phyloP scores from a whole-genome alignment of 345 rosid species.

The Gossypium rotundifolium region DNA sequence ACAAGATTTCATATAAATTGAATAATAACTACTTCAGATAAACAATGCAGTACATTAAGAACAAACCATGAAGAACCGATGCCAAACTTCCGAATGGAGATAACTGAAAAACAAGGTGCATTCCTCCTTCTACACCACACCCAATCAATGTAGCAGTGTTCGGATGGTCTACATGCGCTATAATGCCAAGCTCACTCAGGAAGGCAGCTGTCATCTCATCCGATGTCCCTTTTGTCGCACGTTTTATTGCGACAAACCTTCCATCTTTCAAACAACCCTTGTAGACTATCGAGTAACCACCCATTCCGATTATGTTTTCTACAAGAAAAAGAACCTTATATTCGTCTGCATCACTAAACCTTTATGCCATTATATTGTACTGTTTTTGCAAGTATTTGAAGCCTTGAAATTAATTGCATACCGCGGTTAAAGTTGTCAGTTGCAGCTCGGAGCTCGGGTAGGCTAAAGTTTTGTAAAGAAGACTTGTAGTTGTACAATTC shows the following conservation, averaged over 20 bases:
- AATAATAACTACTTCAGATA: background rate
- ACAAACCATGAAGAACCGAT: conserved; percentile 68
- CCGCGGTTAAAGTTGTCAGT: conserved; percentile 65
- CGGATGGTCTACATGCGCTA: conserved; percentile 87
- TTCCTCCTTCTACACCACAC: conserved; percentile 69
- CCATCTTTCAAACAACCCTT: conserved; percentile 67
- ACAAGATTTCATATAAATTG: background rate
- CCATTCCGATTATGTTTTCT: conserved; percentile 83
- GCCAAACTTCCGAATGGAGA: conserved; percentile 81
- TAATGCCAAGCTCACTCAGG: conserved; percentile 72
- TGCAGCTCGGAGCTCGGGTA: conserved; percentile 59
- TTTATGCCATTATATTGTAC: background rate
- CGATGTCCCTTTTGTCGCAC: conserved; percentile 59
- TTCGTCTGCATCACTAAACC: background rate
- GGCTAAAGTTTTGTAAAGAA: conserved; percentile 48
- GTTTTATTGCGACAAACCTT: conserved; percentile 65
- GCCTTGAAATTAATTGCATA: conserved; percentile 14
- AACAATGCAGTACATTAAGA: background rate
- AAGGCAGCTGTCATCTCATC: conserved; percentile 62
- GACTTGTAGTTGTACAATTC: conserved; percentile 56
- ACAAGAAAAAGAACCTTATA: conserved; percentile 15
- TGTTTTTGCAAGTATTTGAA: background rate
- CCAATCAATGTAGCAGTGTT: conserved; percentile 90
- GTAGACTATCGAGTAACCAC: conserved; percentile 85
- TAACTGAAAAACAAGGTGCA: conserved; percentile 71